phyloP scores from a whole-genome alignment of 1,139 yeast species.

The Entelexis sorbosivorans region DNA sequence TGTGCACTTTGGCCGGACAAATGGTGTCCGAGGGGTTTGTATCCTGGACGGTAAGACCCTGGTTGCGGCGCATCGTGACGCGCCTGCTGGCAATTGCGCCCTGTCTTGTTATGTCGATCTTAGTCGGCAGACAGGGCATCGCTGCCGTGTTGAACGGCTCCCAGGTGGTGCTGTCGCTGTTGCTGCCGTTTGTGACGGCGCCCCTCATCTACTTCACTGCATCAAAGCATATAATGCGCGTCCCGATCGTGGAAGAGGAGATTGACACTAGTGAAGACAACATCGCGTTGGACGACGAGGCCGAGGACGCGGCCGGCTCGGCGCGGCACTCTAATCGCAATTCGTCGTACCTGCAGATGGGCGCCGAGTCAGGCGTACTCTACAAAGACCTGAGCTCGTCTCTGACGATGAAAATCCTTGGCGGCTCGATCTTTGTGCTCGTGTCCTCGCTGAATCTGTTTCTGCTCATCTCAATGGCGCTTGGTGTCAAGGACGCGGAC shows the following conservation, averaged over 20 bases:
- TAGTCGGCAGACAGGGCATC: constrained; percentile 78
- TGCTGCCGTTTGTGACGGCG: constrained; percentile 82
- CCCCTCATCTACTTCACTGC: constrained; percentile 81
- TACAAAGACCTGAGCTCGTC: constrained; percentile 60
- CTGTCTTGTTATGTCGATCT: constrained; percentile 65
- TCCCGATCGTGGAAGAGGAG: constrained; percentile 19
- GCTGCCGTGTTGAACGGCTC: constrained; percentile 69
- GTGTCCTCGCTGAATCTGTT: constrained; percentile 67
- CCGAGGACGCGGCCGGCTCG: neutral
- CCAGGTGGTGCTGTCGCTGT: constrained; percentile 75
- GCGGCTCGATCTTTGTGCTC: constrained; percentile 56
- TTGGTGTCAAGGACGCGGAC: constrained; percentile 19
- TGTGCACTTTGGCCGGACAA: constrained; percentile 95
- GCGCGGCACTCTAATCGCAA: neutral
- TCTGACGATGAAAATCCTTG: constrained; percentile 40
- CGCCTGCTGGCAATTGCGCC: constrained; percentile 81
- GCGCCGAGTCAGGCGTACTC: constrained; percentile 22
- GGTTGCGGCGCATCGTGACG: constrained; percentile 71
- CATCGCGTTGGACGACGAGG: neutral
- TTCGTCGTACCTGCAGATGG: constrained; percentile 11
- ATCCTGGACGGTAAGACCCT: constrained; percentile 76
- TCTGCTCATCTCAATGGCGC: constrained; percentile 50
- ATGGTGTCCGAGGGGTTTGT: constrained; percentile 93
- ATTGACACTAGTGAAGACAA: constrained; percentile 4
- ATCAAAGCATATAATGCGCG: constrained; percentile 65